A percentile compares a stretch with the other conserved stretches of the same genome.
Evolutionary conservation across 2,329 filamentous ascomycete species (phyloP).

Genomic region (Emmonsiellopsis sp.): DNA sequence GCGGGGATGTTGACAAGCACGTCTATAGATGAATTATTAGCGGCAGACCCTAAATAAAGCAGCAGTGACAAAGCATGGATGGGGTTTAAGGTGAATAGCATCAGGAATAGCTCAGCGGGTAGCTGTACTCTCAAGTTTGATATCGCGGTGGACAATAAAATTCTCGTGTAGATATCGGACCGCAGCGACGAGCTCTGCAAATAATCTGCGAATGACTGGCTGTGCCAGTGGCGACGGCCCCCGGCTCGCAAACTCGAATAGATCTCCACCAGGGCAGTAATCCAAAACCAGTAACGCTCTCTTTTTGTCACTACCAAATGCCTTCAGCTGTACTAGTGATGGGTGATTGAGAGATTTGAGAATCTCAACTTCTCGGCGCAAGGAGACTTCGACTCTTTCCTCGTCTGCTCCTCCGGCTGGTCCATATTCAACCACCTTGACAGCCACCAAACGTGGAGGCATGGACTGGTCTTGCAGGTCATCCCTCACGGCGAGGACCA

Average conservation of each 20-base stretch:
- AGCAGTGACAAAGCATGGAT: background rate
- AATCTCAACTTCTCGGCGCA: slow-evolving; percentile 92
- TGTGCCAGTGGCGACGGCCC: slow-evolving; percentile 52
- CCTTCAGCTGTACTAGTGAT: slow-evolving; percentile 81
- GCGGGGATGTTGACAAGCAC: slow-evolving; percentile 79
- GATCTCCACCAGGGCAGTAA: slow-evolving; percentile 87
- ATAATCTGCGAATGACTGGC: slow-evolving; percentile 61
- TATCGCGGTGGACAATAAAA: slow-evolving; percentile 89
- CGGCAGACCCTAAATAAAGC: slow-evolving; percentile 4
- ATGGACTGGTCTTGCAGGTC: slow-evolving; percentile 37
- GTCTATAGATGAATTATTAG: slow-evolving; percentile 44
- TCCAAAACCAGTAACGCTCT: slow-evolving; percentile 78
- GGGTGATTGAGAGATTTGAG: slow-evolving; percentile 82
- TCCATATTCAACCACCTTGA: slow-evolving; percentile 93
- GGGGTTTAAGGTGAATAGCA: slow-evolving; percentile 3
- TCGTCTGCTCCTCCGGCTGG: slow-evolving; percentile 89
- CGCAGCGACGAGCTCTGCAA: slow-evolving; percentile 77
- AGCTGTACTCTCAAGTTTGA: slow-evolving; percentile 82
- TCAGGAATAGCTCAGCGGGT: background rate
- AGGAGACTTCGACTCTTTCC: slow-evolving; percentile 81
- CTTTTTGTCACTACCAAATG: slow-evolving; percentile 74
- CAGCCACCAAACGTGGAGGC: slow-evolving; percentile 63
- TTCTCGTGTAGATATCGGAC: slow-evolving; percentile 76
- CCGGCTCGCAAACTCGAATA: slow-evolving; percentile 82
- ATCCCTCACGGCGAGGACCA: slow-evolving; percentile 81